phyloP scores from a whole-genome alignment of 345 rosid species.

The Sisymbrium altissimum region DNA sequence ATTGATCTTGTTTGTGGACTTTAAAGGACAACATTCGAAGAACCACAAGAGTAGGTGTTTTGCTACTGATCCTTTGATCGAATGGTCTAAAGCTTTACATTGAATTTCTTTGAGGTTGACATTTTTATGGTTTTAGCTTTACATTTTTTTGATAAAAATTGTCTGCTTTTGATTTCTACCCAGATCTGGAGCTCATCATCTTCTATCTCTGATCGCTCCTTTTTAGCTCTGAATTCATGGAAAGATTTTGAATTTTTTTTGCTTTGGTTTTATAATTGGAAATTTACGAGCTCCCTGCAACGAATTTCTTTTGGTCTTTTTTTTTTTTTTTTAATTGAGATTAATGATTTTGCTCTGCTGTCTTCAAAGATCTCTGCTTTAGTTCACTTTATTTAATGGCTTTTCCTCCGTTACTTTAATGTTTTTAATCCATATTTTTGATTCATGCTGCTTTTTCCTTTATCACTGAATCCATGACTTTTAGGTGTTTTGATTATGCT shows the following conservation, averaged over 20 bases:
- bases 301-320: background rate
- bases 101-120: constrained; percentile 20
- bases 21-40: constrained; percentile 17
- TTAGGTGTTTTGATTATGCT: background rate
- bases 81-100: background rate
- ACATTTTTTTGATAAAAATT: background rate
- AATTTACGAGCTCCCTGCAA: background rate
- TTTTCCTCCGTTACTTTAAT: background rate
- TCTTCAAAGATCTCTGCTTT: constrained; percentile 29
- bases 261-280: background rate
- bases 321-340: background rate
- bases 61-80: background rate
- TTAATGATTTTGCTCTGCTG: background rate
- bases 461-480: background rate
- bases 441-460: background rate
- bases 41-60: background rate
- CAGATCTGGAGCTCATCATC: constrained; percentile 22
- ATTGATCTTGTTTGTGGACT: background rate
- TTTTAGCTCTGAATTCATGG: background rate
- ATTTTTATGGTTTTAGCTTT: too few species aligned
- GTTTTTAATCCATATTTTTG: background rate
- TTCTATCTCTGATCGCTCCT: background rate
- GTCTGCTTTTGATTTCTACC: background rate
- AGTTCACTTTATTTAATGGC: constrained; percentile 6
- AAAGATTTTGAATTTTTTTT: constrained; percentile 5